These are phyloP conservation scores for Colletotrichum limetticola DNA, from an alignment of 2,329 filamentous ascomycete species.

Conservation along the genomic window DNA sequence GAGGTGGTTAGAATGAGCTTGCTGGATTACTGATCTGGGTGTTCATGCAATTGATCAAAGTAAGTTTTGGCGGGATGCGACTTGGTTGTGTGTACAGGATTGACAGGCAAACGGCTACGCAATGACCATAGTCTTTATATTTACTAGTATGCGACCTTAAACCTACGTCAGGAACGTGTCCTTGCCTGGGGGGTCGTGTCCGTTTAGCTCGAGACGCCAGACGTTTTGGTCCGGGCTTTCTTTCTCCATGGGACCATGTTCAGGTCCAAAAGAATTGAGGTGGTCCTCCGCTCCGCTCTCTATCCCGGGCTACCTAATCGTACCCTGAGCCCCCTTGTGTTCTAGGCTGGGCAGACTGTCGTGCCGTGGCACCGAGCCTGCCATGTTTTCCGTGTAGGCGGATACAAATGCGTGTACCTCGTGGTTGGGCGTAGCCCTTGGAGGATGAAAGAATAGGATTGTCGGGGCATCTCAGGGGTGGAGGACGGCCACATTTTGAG, in stretches of 20 bases:
- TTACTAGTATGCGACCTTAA: not conserved
- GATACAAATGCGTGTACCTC: not conserved
- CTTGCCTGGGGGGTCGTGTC: not conserved
- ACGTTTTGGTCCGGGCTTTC: slow-evolving; percentile 9
- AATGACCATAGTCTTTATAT: not conserved
- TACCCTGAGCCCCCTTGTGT: not conserved
- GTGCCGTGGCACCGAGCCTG: not conserved
- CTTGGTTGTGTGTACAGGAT: not conserved
- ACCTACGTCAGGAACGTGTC: not conserved
- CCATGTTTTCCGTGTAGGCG: not conserved
- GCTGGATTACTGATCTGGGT: not conserved
- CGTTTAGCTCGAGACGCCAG: slow-evolving; percentile 19
- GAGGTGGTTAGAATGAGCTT: not conserved
- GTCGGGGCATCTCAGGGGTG: not conserved
- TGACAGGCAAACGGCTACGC: not conserved
- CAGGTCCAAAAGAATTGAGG: not conserved
- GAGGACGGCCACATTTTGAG: not conserved
- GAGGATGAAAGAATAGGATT: not conserved
- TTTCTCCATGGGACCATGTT: not conserved
- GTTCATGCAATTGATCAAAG: not conserved
- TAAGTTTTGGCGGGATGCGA: not conserved
- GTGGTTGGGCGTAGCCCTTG: not conserved
- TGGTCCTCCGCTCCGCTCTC: slow-evolving; percentile 6
- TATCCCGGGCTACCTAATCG: not conserved
- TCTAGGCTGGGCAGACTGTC: not conserved